Conservation (phyloP, 2,329 filamentous ascomycete genomes). For the Beauveria scarabaeidicola region DNA sequence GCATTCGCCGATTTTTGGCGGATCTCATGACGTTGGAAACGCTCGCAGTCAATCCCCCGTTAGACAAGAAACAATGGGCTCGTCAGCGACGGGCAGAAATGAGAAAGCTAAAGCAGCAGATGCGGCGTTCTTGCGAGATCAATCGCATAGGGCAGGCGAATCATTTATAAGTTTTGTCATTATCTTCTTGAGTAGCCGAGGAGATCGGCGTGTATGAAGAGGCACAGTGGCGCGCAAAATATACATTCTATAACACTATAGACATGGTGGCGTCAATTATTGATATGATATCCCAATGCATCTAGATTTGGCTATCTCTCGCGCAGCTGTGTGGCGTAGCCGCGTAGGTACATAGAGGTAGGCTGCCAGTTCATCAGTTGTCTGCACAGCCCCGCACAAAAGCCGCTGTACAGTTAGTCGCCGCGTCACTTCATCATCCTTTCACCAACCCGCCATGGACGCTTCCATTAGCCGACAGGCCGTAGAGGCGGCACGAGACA, state of each 20-base stretch:
- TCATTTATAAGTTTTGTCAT: neutral
- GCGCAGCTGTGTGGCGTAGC: neutral
- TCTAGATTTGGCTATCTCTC: neutral
- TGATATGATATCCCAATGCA: slow-evolving; percentile 1
- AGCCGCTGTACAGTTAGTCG: neutral
- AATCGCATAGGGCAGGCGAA: slow-evolving; percentile 5
- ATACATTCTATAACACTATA: slow-evolving; percentile 5
- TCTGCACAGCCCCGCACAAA: slow-evolving; percentile 2
- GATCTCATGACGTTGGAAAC: slow-evolving; percentile 44
- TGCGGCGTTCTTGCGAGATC: slow-evolving; percentile 25
- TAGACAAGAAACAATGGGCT: slow-evolving; percentile 19
- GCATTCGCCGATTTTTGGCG: slow-evolving; percentile 46
- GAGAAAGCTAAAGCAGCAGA: slow-evolving; percentile 27
- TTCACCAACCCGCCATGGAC: slow-evolving; percentile 3
- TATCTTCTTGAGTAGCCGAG: neutral
- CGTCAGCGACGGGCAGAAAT: slow-evolving; percentile 24
- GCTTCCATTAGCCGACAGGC: neutral
- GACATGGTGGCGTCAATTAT: slow-evolving; percentile 8
- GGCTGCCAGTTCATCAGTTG: too few relatives aligned
- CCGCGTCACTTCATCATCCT: neutral
- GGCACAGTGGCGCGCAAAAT: neutral
- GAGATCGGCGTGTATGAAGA: neutral
- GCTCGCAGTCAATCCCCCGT: slow-evolving; percentile 26
- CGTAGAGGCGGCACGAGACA: slow-evolving; percentile 14
- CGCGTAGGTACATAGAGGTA: too few relatives aligned